phyloP scores from a whole-genome alignment of 2,329 filamentous ascomycete genomes.

The Colletotrichum cuscutae region DNA sequence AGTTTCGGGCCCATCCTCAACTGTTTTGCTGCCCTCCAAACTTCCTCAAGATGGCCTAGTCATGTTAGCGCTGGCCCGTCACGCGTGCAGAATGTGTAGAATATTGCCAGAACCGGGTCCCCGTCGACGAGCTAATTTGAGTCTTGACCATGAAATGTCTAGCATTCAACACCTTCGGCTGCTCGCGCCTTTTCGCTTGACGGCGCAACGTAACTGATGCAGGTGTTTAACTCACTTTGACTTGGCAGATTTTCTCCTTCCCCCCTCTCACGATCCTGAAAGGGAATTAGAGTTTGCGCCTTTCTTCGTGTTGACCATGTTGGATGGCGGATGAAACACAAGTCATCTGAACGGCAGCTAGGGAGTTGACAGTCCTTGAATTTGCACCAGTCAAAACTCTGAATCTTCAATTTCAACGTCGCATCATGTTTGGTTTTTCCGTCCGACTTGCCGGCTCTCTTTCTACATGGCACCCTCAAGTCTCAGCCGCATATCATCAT shows the following conservation, averaged over 20 bases:
- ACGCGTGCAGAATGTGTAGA: background rate
- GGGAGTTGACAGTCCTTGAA: background rate
- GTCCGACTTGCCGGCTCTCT: background rate
- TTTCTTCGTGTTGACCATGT: slow-evolving; percentile 2
- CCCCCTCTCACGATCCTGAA: background rate
- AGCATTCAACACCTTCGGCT: background rate
- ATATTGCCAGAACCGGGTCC: background rate
- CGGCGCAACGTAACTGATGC: background rate
- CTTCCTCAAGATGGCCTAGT: too few species aligned
- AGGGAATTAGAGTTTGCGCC: slow-evolving; percentile 8
- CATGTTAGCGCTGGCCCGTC: background rate
- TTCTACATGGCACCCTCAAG: background rate
- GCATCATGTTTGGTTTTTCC: slow-evolving; percentile 1
- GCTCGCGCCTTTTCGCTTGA: background rate
- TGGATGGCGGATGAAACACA: slow-evolving; percentile 13
- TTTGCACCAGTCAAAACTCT: slow-evolving; percentile 25
- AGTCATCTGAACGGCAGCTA: background rate
- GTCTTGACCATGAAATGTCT: background rate
- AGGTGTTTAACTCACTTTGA: background rate
- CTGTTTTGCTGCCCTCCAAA: background rate
- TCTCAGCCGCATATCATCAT: background rate
- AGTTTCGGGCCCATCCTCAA: background rate
- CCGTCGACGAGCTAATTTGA: background rate
- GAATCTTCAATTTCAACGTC: slow-evolving; percentile 11
- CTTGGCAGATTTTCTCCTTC: slow-evolving; percentile 7